A percentile compares a stretch with the other conserved stretches of the same genome.
Evolutionary conservation across 2,329 filamentous ascomycete species (phyloP).

Genomic region (Sclerotinia borealis): DNA sequence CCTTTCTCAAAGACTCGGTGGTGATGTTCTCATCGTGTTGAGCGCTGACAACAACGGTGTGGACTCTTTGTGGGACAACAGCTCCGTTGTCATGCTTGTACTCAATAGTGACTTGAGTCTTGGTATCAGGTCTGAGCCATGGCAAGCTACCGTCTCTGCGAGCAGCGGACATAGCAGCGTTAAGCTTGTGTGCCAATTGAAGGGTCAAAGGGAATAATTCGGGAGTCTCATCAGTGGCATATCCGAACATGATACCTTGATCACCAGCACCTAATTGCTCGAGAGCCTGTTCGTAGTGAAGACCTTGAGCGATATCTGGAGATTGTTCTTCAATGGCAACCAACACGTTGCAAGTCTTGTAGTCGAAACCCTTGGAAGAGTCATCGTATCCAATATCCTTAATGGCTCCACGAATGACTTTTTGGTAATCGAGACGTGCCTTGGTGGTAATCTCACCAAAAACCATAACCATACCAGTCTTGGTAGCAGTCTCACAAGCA

Average conservation of each 20-base stretch:
- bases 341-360: slow-evolving; percentile 98
- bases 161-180: slow-evolving; percentile 86
- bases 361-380: slow-evolving; percentile 97
- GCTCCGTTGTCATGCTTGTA: slow-evolving; percentile 95
- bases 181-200: slow-evolving; percentile 93
- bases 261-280: slow-evolving; percentile 98
- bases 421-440: slow-evolving; percentile 94
- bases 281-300: slow-evolving; percentile 94
- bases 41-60: slow-evolving; percentile 94
- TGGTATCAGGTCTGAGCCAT: slow-evolving; percentile 97
- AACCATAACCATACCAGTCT: slow-evolving; percentile 99
- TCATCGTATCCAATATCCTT: slow-evolving; percentile 98
- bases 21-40: slow-evolving; percentile 86
- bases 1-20: slow-evolving; percentile 87
- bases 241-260: slow-evolving; percentile 99
- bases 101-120: slow-evolving; percentile 99
- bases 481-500: slow-evolving; percentile 98
- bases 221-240: slow-evolving; percentile 98
- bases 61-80: slow-evolving; percentile 83
- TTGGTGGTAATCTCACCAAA: slow-evolving; percentile 99
- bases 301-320: slow-evolving; percentile 96
- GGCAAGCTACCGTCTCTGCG: slow-evolving; percentile 81
- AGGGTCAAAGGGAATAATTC: slow-evolving; percentile 94
- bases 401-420: slow-evolving; percentile 88
- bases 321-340: slow-evolving; percentile 99